phyloP scores from a whole-genome alignment of 345 rosid genomes.

The Hibiscus tridactylites region DNA sequence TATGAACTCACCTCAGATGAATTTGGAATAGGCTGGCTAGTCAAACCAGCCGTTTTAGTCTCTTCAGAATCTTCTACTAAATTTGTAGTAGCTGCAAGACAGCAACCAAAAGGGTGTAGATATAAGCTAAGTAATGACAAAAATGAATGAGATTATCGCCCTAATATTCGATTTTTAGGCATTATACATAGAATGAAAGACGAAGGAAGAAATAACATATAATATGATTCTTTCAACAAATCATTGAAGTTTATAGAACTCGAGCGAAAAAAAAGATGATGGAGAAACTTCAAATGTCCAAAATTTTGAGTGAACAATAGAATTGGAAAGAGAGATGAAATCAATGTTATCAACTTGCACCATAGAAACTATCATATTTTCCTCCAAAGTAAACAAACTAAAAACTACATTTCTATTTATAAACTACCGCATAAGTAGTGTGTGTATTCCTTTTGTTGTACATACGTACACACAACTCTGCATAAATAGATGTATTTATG shows the following conservation, averaged over 20 bases:
- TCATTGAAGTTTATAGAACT: neutral
- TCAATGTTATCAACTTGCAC: neutral
- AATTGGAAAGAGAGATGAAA: neutral
- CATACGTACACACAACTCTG: neutral
- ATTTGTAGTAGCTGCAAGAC: conserved; percentile 5
- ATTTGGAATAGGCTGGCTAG: conserved; percentile 5
- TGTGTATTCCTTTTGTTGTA: neutral
- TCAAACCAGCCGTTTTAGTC: conserved; percentile 3
- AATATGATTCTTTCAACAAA: neutral
- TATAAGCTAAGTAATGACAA: neutral
- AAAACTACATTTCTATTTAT: neutral
- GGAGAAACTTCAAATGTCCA: neutral
- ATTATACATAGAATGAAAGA: neutral
- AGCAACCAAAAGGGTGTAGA: neutral
- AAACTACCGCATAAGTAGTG: neutral
- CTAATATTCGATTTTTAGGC: neutral
- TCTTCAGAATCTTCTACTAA: conserved; percentile 4
- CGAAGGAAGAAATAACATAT: neutral
- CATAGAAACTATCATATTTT: neutral
- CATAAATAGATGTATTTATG: neutral
- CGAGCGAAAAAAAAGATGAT: neutral
- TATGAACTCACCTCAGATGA: neutral
- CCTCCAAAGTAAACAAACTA: neutral
- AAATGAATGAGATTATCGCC: neutral
- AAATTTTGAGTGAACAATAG: neutral